These are phyloP conservation scores for Lippia alba DNA, from an alignment of 305 asterid genomes.

Conservation along the genomic window DNA sequence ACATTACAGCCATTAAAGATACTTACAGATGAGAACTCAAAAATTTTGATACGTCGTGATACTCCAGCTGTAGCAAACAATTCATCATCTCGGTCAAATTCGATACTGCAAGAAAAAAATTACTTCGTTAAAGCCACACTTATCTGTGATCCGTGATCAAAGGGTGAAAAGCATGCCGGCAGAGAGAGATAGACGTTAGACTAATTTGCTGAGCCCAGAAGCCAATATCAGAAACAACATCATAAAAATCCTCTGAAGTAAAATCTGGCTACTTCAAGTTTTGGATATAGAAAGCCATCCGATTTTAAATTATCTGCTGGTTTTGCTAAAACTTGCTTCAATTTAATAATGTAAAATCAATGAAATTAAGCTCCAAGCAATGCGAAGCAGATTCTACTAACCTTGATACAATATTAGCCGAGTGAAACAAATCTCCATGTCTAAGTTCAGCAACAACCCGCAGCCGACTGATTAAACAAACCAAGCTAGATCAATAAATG, in stretches of 20 bases:
- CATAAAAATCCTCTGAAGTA: neutral
- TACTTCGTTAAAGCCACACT: conserved; percentile 3
- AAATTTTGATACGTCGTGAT: conserved; percentile 84
- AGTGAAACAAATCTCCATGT: conserved; percentile 89
- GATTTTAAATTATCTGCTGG: conserved; percentile 2
- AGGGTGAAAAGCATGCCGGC: conserved; percentile 2
- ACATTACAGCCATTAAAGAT: conserved; percentile 24
- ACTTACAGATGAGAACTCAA: conserved; percentile 82
- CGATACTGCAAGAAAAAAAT: conserved; percentile 69
- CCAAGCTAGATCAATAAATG: conserved; percentile 29
- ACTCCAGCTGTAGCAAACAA: conserved; percentile 97
- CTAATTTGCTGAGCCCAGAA: neutral
- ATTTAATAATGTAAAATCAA: conserved; percentile 1
- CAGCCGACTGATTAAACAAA: conserved; percentile 64
- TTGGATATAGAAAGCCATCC: neutral
- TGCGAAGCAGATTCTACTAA: conserved; percentile 31
- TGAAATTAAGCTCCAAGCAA: conserved; percentile 10
- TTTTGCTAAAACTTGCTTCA: neutral
- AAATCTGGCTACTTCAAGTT: neutral
- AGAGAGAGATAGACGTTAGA: neutral
- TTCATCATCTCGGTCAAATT: conserved; percentile 92
- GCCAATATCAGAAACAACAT: neutral
- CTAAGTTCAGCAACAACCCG: conserved; percentile 89
- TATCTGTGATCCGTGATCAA: neutral
- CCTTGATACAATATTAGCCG: conserved; percentile 93